Percentiles rank a stretch among this genome's conserved stretches.
phyloP scores from a whole-genome alignment of 192 early-diverging fungal species.

The Rhizophlyctis rosea region DNA sequence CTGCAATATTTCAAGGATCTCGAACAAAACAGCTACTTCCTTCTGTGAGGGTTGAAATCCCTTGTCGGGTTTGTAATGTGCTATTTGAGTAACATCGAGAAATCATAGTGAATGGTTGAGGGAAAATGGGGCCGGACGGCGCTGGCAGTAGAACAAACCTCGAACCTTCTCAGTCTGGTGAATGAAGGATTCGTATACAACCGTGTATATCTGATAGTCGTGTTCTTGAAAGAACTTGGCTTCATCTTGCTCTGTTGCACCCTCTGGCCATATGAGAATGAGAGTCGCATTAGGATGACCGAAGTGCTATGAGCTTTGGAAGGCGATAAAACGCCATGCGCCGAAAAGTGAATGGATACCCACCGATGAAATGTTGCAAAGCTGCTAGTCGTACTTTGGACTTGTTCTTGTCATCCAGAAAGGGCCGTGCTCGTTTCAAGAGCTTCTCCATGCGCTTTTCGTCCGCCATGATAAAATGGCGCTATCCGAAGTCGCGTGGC shows the following conservation, averaged over 20 bases:
- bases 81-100: too few relatives aligned
- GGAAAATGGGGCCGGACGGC: neutral
- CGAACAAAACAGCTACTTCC: slow-evolving; percentile 63
- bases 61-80: slow-evolving; percentile 52
- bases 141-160: slow-evolving; percentile 33
- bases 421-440: slow-evolving; percentile 68
- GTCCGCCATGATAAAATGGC: too few relatives aligned
- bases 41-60: slow-evolving; percentile 56
- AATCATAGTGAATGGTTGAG: slow-evolving; percentile 2
- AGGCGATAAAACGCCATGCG: too few relatives aligned
- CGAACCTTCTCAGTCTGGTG: slow-evolving; percentile 74
- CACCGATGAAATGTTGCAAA: slow-evolving; percentile 72
- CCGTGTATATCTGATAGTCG: slow-evolving; percentile 64
- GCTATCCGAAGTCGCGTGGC: too few relatives aligned
- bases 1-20: slow-evolving; percentile 58
- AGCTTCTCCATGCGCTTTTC: slow-evolving; percentile 67
- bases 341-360: too few relatives aligned
- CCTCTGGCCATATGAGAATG: slow-evolving; percentile 43
- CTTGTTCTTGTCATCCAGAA: slow-evolving; percentile 77
- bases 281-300: too few relatives aligned
- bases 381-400: slow-evolving; percentile 62
- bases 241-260: slow-evolving; percentile 66
- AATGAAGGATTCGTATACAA: slow-evolving; percentile 65
- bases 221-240: slow-evolving; percentile 75
- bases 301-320: too few relatives aligned